These are phyloP conservation scores for Pezicula neosporulosa DNA, from an alignment of 2,329 filamentous ascomycete genomes.

Conservation along the genomic window DNA sequence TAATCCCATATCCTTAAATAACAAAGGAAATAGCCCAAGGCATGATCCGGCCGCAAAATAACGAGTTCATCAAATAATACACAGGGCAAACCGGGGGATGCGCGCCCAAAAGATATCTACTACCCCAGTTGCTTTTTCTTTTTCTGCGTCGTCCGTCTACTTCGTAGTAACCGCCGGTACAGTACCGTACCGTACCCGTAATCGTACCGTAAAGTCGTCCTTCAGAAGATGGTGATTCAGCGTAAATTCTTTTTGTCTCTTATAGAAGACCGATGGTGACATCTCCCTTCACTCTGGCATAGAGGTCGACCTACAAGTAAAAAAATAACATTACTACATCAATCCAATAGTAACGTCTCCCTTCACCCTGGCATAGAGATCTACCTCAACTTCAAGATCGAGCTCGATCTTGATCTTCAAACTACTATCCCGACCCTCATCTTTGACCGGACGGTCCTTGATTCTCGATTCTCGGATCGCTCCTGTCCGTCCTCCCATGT, in stretches of 20 bases:
- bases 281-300: slow-evolving; percentile 29
- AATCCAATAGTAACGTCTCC: slow-evolving; percentile 21
- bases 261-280: slow-evolving; percentile 36
- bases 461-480: slow-evolving; percentile 33
- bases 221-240: not conserved
- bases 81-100: too few relatives aligned
- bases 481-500: slow-evolving; percentile 23
- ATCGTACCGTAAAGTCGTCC: too few relatives aligned
- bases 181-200: too few relatives aligned
- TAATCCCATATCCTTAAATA: too few relatives aligned
- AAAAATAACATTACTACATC: slow-evolving; percentile 20
- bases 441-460: slow-evolving; percentile 31
- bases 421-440: slow-evolving; percentile 32
- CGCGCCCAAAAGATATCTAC: too few relatives aligned
- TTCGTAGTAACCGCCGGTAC: too few relatives aligned
- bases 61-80: too few relatives aligned
- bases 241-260: slow-evolving; percentile 7
- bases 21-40: too few relatives aligned
- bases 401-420: slow-evolving; percentile 39
- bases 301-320: slow-evolving; percentile 26
- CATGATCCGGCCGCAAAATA: too few relatives aligned
- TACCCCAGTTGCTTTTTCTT: too few relatives aligned
- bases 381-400: slow-evolving; percentile 35
- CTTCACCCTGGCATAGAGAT: slow-evolving; percentile 33
- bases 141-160: too few relatives aligned